phyloP scores from a whole-genome alignment of 2,329 filamentous ascomycete genomes.

The Curvularia sp. region DNA sequence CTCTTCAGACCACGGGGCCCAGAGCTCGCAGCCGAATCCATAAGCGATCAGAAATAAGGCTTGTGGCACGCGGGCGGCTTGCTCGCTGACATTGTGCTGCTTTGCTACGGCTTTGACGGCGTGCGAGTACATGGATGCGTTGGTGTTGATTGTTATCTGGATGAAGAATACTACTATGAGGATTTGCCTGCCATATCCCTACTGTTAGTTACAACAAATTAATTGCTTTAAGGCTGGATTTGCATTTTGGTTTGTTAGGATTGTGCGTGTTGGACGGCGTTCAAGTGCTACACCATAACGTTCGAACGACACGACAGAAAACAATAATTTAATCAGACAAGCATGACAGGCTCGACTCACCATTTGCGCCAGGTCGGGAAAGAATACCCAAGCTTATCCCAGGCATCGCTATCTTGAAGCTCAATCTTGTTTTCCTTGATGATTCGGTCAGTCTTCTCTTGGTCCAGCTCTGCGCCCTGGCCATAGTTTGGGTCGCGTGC shows the following conservation, averaged over 20 bases:
- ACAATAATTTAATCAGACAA: slow-evolving; percentile 35
- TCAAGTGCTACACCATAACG: neutral
- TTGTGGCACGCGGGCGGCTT: slow-evolving; percentile 58
- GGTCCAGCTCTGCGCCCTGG: slow-evolving; percentile 22
- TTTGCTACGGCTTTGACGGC: slow-evolving; percentile 55
- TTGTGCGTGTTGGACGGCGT: neutral
- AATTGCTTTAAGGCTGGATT: neutral
- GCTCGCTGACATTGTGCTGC: slow-evolving; percentile 57
- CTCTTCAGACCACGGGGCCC: slow-evolving; percentile 64
- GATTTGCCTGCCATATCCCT: slow-evolving; percentile 49
- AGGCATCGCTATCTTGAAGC: slow-evolving; percentile 52
- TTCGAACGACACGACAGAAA: slow-evolving; percentile 21
- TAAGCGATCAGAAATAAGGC: slow-evolving; percentile 61
- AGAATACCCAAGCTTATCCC: slow-evolving; percentile 55
- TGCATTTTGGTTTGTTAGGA: neutral
- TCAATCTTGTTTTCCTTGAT: slow-evolving; percentile 39
- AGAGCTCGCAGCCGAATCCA: slow-evolving; percentile 58
- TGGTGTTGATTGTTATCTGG: slow-evolving; percentile 63
- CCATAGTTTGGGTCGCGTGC: slow-evolving; percentile 31
- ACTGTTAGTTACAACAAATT: neutral
- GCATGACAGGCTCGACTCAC: slow-evolving; percentile 15
- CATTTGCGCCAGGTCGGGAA: slow-evolving; percentile 58
- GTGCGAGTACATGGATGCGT: slow-evolving; percentile 61
- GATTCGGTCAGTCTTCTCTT: slow-evolving; percentile 32
- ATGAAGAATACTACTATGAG: slow-evolving; percentile 61